Percentiles rank a stretch among this genome's conserved stretches.
Conservation (phyloP, 2,329 filamentous ascomycete species). For the Cladorrhinum sp. region DNA sequence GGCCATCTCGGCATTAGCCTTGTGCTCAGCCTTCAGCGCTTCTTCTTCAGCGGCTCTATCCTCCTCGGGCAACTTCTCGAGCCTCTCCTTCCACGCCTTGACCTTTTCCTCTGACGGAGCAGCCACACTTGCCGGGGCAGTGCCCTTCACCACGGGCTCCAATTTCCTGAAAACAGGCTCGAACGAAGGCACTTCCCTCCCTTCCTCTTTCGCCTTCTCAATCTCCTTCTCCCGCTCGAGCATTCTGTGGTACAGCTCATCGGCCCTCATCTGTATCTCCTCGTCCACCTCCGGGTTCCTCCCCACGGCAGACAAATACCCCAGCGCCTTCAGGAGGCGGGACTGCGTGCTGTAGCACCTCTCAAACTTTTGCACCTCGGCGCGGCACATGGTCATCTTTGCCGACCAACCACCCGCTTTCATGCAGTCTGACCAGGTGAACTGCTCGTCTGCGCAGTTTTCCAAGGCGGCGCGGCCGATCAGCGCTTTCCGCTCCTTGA, state of each 20-base stretch:
- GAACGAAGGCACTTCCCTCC: constrained; percentile 57
- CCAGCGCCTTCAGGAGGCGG: constrained; percentile 86
- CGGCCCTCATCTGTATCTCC: constrained; percentile 92
- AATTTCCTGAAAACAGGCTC: constrained; percentile 58
- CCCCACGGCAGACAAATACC: constrained; percentile 71
- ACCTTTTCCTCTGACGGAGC: constrained; percentile 21
- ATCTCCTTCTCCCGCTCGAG: constrained; percentile 73
- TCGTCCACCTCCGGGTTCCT: constrained; percentile 70
- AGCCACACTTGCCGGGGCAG: constrained; percentile 32
- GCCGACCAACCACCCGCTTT: constrained; percentile 64
- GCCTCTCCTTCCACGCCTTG: constrained; percentile 46
- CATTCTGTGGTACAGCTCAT: constrained; percentile 85
- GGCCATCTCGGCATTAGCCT: constrained; percentile 59
- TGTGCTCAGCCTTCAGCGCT: constrained; percentile 60
- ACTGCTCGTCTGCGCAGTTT: constrained; percentile 87
- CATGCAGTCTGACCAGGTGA: constrained; percentile 81
- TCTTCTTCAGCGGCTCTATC: constrained; percentile 63
- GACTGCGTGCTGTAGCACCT: constrained; percentile 87
- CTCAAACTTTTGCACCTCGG: constrained; percentile 74
- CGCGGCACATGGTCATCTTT: constrained; percentile 74
- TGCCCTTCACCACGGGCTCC: constrained; percentile 25
- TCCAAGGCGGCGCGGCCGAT: constrained; percentile 83
- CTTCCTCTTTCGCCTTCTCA: constrained; percentile 64
- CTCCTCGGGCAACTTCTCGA: constrained; percentile 56
- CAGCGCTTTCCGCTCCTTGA: constrained; percentile 74